These are phyloP conservation scores for Graphium sp. DNA, from an alignment of 2,329 filamentous ascomycete genomes.

Conservation along the genomic window DNA sequence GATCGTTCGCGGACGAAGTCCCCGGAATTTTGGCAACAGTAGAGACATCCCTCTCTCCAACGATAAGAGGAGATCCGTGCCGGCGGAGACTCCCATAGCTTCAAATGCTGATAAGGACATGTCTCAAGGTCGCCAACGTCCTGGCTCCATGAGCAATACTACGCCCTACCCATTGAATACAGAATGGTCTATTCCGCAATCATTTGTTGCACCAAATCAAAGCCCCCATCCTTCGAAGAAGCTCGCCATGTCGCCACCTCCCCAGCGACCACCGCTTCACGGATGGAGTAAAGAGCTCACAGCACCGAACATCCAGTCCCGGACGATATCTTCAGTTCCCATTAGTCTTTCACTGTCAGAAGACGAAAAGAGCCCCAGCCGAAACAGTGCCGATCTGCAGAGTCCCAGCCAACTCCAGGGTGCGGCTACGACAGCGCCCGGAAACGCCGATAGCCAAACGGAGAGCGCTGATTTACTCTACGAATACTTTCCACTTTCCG, in stretches of 20 bases:
- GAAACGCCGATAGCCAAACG: conserved; percentile 12
- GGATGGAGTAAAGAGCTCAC: conserved; percentile 24
- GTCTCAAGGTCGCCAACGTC: conserved; percentile 12
- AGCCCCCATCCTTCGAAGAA: conserved; percentile 33
- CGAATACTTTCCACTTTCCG: conserved; percentile 82
- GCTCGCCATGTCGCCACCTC: conserved; percentile 31
- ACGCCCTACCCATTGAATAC: conserved; percentile 13
- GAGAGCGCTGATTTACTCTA: conserved; percentile 61
- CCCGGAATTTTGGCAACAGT: conserved; percentile 81
- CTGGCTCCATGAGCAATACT: conserved; percentile 15
- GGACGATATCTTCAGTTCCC: conserved; percentile 15
- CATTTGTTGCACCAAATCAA: conserved; percentile 16
- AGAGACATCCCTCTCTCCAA: conserved; percentile 60
- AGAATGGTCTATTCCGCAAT: conserved; percentile 13
- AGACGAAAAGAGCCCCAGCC: conserved; percentile 40
- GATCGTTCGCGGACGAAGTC: conserved; percentile 83
- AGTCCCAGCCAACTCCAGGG: conserved; percentile 30
- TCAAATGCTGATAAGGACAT: conserved; percentile 12
- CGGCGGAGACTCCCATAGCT: too few relatives aligned
- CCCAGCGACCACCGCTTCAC: conserved; percentile 35
- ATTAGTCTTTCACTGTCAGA: conserved; percentile 41
- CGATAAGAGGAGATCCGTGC: conserved; percentile 13
- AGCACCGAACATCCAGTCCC: background rate
- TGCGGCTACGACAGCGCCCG: conserved; percentile 11
- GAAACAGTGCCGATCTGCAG: conserved; percentile 28